Evolutionary conservation across 768 basidiomycete genomes (phyloP), one percentile per base, ranked within the genome.

Genomic region (Suillus hirtellus): DNA sequence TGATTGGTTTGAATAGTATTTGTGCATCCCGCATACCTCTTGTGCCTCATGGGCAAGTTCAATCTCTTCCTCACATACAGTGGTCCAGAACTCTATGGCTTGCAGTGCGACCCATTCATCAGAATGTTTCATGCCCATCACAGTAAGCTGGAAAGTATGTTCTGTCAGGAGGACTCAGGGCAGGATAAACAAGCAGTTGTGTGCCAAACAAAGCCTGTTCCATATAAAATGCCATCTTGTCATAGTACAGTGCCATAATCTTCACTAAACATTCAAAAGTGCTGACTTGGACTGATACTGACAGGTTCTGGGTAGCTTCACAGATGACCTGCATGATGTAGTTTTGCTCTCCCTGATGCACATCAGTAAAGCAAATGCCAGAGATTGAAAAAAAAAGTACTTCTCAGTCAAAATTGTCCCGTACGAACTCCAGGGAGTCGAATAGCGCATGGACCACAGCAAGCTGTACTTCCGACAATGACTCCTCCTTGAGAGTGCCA

Each of bases 241-340:
- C 96, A 76, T 99, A 99, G 80, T 99, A 99, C 62, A 97, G 80
- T 62, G 90, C 89, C 97, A 99, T 99, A 72, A 98, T 97, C 71
- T 89, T 86, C 37, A 99, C 96, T 15, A 99, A 81, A 77, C 92
- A 95, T 74, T 97, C 95, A 70, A 97, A 99, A 5, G 97, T 90
- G 37, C 89, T 93, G 19, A 97, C 91, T 80, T 99, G 96, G 43
- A 99, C 95, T 42, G 83, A 76, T 3, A 90, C 86, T 2, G 87
- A 77, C 1, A 83, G 64, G 69, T 89, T 95, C 75, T 99, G 97
- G 0, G 97, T 99, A 0, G 96, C 96, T 73, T 99, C 97, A 73
- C 97, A 99, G 19, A 99, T 93, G 47, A 99, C 95, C 80, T 99
- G 97, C 97, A 99, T 99, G 77, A 99, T 99, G 80, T 97, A 99